phyloP scores from a whole-genome alignment of 2,329 filamentous ascomycete species.

The Dactylellina sp. region DNA sequence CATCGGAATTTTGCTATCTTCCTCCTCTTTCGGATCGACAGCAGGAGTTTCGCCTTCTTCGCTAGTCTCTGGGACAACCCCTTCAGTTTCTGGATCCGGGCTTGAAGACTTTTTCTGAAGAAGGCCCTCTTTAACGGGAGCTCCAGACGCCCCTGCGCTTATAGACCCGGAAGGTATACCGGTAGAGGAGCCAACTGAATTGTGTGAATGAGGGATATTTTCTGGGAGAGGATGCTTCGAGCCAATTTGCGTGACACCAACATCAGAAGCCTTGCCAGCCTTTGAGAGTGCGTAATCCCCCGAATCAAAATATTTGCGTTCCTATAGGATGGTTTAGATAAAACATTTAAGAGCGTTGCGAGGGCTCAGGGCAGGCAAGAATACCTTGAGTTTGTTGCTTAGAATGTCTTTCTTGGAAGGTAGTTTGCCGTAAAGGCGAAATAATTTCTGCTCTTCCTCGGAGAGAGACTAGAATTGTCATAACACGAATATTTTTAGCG shows the following conservation, averaged over 20 bases:
- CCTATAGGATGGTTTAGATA: conserved; percentile 65
- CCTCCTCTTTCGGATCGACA: conserved; percentile 52
- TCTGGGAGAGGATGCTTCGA: conserved; percentile 94
- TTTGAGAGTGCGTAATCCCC: conserved; percentile 97
- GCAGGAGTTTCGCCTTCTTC: conserved; percentile 56
- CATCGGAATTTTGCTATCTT: conserved; percentile 15
- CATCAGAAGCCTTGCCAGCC: conserved; percentile 93
- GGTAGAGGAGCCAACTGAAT: conserved; percentile 30
- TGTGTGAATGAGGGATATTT: conserved; percentile 80
- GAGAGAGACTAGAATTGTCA: conserved; percentile 77
- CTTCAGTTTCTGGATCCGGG: conserved; percentile 59
- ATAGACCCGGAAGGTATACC: conserved; percentile 56
- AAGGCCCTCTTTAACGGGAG: conserved; percentile 58
- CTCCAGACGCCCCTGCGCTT: conserved; percentile 48
- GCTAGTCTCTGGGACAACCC: conserved; percentile 57
- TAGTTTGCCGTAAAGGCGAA: conserved; percentile 97
- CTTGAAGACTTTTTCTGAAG: conserved; percentile 52
- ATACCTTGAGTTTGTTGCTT: conserved; percentile 92
- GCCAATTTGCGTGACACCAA: conserved; percentile 92
- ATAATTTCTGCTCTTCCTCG: conserved; percentile 93
- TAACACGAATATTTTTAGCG: background rate
- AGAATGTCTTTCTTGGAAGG: conserved; percentile 95
- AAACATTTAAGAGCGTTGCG: conserved; percentile 4
- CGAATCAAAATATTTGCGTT: conserved; percentile 98
- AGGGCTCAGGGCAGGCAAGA: conserved; percentile 27